Base-by-base conservation (phyloP, 1,284 basidiomycete genomes). In the Tilletia horrida region DNA sequence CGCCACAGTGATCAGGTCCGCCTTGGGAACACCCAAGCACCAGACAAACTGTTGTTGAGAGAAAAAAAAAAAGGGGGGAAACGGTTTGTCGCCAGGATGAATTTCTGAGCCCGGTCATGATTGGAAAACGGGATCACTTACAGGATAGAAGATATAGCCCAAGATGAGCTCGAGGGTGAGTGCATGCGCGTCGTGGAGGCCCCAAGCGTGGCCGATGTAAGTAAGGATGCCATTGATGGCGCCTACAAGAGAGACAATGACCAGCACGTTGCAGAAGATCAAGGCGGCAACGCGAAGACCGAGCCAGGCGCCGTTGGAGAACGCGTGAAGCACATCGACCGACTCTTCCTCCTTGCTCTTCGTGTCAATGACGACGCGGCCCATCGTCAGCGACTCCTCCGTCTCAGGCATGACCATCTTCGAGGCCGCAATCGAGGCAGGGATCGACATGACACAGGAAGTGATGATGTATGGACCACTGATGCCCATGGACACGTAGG, bases 401-500 rank as follows among this genome's bases (percentile, higher is more conserved):
- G 85, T 83, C 83, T 95, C 92, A 1, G 92, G 92, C 23, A 89
- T 77, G 61, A 91, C 89, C 76, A 93, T 84, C 84, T 95, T 95
- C 81, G 89, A 89, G 73, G 94, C 92, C 2, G 92, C 88, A 79
- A 95, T 92, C 13, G 92, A 92, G 0, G 93, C 92, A 11, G 92
- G 92, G 76, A 95, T 95, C 79, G 89, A 91, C 92, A 95, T 95
- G 73, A 95, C 90, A 11, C 91, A 92, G 3, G 92, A 90, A 4
- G 92, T 93, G 76, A 95, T 86, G 35, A 95, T 85, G 82, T 91
- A 92, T 64, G 78, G 86, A 18, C 91, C 83, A 40, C 90, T 89
- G 45, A 95, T 90, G 66, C 93, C 93, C 71, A 93, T 84, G 66
- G 65, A 83, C 76, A 94, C 90, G 83, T 94, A 95, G 52, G 91